Base-by-base conservation (phyloP, 441 rosid genomes). In the Capsella rubella region DNA sequence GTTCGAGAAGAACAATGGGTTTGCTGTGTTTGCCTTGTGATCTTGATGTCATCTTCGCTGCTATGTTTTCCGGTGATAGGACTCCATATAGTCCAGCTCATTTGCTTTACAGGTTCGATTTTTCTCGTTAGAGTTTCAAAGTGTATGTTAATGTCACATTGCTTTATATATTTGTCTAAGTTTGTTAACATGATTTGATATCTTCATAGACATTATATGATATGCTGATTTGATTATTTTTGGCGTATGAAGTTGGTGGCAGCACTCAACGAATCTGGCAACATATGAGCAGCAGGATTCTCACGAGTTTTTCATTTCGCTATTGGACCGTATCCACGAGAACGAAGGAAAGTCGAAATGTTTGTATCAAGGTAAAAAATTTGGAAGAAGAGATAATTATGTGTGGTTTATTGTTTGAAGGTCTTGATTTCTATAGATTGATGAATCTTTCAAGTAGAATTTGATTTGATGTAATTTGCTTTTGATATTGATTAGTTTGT, bases 201-300 rank as follows among this genome's bases (percentile, higher is more conserved):
- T 62, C 8, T 58, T 58, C n/a, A 7, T 45, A 9, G 32, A 76
- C 64, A 49, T 40, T 42, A 35, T 77, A 57, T 70, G 77, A 67
- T 16, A 16, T 68, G 73, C 72, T 84, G 77, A 81, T 63, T 77
- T 64, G 71, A 67, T 72, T 10, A 78, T 71, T 47, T 78, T 11
- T 16, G 21, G 66, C 2, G 46, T 61, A 32, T 86, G 82, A 84
- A 93, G 97, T 83, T 93, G 98, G 97, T 93, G 98, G 98, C 86
- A 83, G 85, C 93, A 90, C 83, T 86, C 92, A 28, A 79, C 84
- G 21, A 86, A 85, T 88, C 82, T 89, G 77, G 95, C 96, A 69
- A 82, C 93, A 50, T 93, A 90, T 58, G 87, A 86, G 76, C 89
- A 93, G 87, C 95, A 90, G 67, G 98, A 89, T 84, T 93, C 96